A percentile compares a stretch with the other conserved stretches of the same genome.
These are phyloP conservation scores for sunflower (Helianthus annuus) DNA, from an alignment of 129 eudicot species.

Conservation along the genomic window DNA sequence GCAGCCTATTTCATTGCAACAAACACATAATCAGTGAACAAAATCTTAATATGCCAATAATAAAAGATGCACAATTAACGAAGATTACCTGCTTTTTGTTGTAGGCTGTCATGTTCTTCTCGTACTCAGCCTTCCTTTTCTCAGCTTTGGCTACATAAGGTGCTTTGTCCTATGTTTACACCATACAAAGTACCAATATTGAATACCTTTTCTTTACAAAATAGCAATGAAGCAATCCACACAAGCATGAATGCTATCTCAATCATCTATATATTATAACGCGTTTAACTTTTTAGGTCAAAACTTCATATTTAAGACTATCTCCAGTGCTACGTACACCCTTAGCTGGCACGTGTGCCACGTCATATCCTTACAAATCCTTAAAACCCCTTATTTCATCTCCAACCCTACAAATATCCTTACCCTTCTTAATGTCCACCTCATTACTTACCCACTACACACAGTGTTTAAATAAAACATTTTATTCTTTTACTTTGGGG, in stretches of 20 bases:
- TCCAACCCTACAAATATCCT: no score
- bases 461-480: no score
- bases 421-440: no score
- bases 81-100: slow-evolving; percentile 51
- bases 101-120: slow-evolving; percentile 49
- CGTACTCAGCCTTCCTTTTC: slow-evolving; percentile 69
- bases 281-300: no score
- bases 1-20: slow-evolving; percentile 31
- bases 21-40: slow-evolving; percentile 16
- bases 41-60: not conserved
- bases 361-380: no score
- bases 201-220: not conserved
- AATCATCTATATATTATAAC: not conserved
- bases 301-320: no score
- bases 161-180: slow-evolving; percentile 63
- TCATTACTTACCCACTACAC: no score
- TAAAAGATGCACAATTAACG: not conserved
- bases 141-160: slow-evolving; percentile 64
- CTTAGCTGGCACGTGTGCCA: no score
- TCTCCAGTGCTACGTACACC: no score
- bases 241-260: not conserved
- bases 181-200: not conserved
- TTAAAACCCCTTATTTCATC: no score
- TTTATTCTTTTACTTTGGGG: no score
- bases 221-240: not conserved